Base-by-base conservation (phyloP, 177 flowering plant species). In the Vitis hybrid region DNA sequence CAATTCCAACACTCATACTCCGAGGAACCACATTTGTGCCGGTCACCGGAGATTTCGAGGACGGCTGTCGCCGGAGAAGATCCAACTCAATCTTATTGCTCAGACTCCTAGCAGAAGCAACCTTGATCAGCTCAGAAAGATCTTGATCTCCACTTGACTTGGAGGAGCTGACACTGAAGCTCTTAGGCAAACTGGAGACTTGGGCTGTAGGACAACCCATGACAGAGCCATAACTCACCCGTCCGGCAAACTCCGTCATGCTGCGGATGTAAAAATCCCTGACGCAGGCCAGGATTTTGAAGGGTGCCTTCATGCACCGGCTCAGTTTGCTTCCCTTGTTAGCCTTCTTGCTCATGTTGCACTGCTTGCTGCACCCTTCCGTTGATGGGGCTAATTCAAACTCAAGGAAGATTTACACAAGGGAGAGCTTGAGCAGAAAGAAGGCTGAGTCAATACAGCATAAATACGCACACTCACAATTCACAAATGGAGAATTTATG, bases 221-320 rank as follows among this genome's bases (percentile, higher is more conserved):
- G 62, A 31, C 70, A 51, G 49, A 61, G 49, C 58, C 80, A 48
- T 60, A 59, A n/a, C 62, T 63, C 14, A 76, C 19, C 33, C 21
- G 70, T 2, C 78, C 83, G 15, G 85, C 77, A 70, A 78, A 85
- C 0, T 68, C 72, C 0, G 67, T 63, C 77, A 88, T 64, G 84
- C 84, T 74, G 5, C 39, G 62, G 7, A 88, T 68, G 82, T 86
- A 88, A 2, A 81, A 65, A 68, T 85, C 88, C 57, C 80, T 73
- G 14, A 77, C 82, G 16, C 62, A 73, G 39, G 63, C 11, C 33
- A 90, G 75, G 10, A 74, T 33, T 70, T 77, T 79, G 0, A 76
- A 13, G 13, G 89, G 84, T 59, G 87, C 83, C 70, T 79, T 88
- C 66, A 79, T 3, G 60, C 59, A 74, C 56, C 70, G 55, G 49